phyloP scores from a whole-genome alignment of 2,329 filamentous ascomycete genomes.

The Daldinia sp. region DNA sequence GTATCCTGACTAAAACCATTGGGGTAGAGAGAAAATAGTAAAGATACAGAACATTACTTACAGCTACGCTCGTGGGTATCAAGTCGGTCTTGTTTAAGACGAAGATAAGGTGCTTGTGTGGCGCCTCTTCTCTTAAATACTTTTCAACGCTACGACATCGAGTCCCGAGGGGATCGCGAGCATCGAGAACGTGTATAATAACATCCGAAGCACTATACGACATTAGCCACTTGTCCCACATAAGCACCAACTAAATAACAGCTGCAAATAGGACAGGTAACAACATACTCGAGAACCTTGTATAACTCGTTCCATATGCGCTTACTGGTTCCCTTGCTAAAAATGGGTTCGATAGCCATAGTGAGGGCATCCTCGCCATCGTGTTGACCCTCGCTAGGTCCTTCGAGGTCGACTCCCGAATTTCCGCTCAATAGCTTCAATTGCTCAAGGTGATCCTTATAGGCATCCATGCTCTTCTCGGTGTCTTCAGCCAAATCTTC shows the following conservation, averaged over 20 bases:
- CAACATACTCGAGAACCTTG: conserved; percentile 47
- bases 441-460: conserved; percentile 82
- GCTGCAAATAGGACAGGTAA: background rate
- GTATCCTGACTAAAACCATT: conserved; percentile 86
- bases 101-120: conserved; percentile 94
- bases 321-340: conserved; percentile 91
- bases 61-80: conserved; percentile 89
- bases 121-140: conserved; percentile 90
- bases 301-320: conserved; percentile 94
- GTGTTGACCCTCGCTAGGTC: conserved; percentile 46
- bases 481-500: conserved; percentile 83
- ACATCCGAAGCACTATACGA: conserved; percentile 94
- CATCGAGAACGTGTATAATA: conserved; percentile 92
- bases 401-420: conserved; percentile 63
- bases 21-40: conserved; percentile 54
- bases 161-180: conserved; percentile 87
- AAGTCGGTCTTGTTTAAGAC: conserved; percentile 92
- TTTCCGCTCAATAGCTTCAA: conserved; percentile 78
- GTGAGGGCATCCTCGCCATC: conserved; percentile 59
- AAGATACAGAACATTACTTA: conserved; percentile 63
- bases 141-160: conserved; percentile 91
- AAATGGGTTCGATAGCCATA: conserved; percentile 83
- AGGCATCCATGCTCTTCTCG: conserved; percentile 81
- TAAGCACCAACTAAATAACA: background rate
- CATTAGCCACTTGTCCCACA: background rate